Percentiles rank a stretch among this genome's conserved stretches.
Conservation (phyloP, 2,329 filamentous ascomycete species). For the Polytolypa hystricis region DNA sequence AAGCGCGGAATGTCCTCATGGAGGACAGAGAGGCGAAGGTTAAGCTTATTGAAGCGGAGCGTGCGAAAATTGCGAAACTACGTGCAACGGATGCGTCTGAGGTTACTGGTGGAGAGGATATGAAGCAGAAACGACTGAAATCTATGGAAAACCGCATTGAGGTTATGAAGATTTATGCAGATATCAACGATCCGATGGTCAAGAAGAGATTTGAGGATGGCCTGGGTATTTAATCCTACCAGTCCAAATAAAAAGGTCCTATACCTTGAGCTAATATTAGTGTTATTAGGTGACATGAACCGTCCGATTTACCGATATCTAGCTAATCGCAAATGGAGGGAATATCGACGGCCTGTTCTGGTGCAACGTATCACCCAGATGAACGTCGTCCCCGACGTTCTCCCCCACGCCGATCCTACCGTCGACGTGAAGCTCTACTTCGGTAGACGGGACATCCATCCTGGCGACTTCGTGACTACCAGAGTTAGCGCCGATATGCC, state of each 20-base stretch:
- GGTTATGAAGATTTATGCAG: slow-evolving; percentile 73
- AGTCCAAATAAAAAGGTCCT: slow-evolving; percentile 4
- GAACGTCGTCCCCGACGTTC: slow-evolving; percentile 75
- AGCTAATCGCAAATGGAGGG: slow-evolving; percentile 76
- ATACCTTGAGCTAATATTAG: slow-evolving; percentile 2
- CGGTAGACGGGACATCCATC: slow-evolving; percentile 54
- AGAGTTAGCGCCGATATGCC: slow-evolving; percentile 61
- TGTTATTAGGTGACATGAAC: slow-evolving; percentile 68
- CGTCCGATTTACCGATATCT: slow-evolving; percentile 93
- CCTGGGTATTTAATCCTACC: slow-evolving; percentile 47
- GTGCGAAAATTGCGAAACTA: slow-evolving; percentile 57
- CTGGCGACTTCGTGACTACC: slow-evolving; percentile 70
- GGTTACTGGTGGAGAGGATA: slow-evolving; percentile 50
- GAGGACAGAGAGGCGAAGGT: slow-evolving; percentile 76
- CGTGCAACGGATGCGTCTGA: slow-evolving; percentile 46
- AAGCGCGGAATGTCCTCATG: slow-evolving; percentile 72
- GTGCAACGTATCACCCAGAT: slow-evolving; percentile 80
- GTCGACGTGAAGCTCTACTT: slow-evolving; percentile 78
- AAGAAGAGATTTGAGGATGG: slow-evolving; percentile 94
- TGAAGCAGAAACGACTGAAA: slow-evolving; percentile 55
- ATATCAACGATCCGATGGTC: slow-evolving; percentile 88
- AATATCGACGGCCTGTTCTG: slow-evolving; percentile 67
- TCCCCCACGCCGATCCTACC: slow-evolving; percentile 65
- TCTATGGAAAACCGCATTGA: slow-evolving; percentile 65
- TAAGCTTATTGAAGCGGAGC: slow-evolving; percentile 55